Evolutionary conservation across 2,329 filamentous ascomycete species (phyloP).

Genomic region (Fusarium sp.): DNA sequence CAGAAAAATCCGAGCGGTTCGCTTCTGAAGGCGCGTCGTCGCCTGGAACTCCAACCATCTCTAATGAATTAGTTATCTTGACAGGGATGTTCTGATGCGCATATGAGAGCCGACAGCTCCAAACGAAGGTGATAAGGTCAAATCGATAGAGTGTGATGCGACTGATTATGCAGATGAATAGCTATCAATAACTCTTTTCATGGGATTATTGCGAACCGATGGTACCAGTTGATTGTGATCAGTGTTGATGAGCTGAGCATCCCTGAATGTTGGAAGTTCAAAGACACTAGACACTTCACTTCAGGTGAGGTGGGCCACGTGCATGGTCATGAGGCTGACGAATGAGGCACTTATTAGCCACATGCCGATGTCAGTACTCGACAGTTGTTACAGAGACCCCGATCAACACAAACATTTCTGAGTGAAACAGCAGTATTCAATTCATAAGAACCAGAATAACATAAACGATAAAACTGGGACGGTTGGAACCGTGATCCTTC

Average conservation of each 20-base stretch:
- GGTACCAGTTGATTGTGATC: neutral
- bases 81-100: slow-evolving; percentile 20
- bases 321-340: slow-evolving; percentile 22
- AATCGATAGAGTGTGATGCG: neutral
- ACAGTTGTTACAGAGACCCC: neutral
- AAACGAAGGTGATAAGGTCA: neutral
- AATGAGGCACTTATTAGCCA: slow-evolving; percentile 18
- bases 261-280: slow-evolving; percentile 26
- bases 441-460: neutral
- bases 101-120: slow-evolving; percentile 12
- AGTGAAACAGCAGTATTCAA: neutral
- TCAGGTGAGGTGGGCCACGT: slow-evolving; percentile 30
- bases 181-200: neutral
- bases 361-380: neutral
- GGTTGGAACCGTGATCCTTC: neutral
- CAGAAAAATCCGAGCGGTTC: slow-evolving; percentile 18
- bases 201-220: neutral
- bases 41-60: slow-evolving; percentile 28
- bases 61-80: slow-evolving; percentile 19
- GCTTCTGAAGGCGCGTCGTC: slow-evolving; percentile 27
- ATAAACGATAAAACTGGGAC: neutral
- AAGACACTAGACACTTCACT: slow-evolving; percentile 3
- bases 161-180: neutral
- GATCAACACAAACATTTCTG: neutral
- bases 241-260: slow-evolving; percentile 10